These are phyloP conservation scores for Mallotus repandus DNA, from an alignment of 441 rosid species.

Conservation along the genomic window DNA sequence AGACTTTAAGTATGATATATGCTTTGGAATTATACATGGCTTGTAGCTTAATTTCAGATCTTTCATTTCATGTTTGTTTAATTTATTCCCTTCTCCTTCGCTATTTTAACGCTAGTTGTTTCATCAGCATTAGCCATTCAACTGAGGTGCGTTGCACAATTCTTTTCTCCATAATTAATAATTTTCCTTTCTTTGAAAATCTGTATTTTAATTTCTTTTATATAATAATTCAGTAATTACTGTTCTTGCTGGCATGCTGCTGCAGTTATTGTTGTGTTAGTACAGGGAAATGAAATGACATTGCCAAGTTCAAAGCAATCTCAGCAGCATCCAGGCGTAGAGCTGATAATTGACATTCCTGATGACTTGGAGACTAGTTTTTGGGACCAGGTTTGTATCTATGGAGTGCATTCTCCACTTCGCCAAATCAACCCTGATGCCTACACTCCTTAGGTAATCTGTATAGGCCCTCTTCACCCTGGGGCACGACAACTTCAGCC, in stretches of 20 bases:
- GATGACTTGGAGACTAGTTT: conserved; percentile 12
- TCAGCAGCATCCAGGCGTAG: not conserved
- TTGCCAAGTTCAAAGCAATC: not conserved
- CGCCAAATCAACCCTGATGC: conserved; percentile 3
- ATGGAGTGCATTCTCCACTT: not conserved
- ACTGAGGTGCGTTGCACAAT: not conserved
- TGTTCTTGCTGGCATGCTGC: too few relatives aligned
- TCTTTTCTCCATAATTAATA: not conserved
- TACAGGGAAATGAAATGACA: not conserved
- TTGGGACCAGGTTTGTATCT: not conserved
- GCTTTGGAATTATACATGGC: too few relatives aligned
- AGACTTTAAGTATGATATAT: too few relatives aligned
- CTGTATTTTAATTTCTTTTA: too few relatives aligned
- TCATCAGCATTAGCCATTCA: not conserved
- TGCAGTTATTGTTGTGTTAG: too few relatives aligned
- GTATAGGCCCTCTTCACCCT: conserved; percentile 18
- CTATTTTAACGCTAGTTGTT: not conserved
- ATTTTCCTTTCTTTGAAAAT: too few relatives aligned
- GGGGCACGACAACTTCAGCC: not conserved
- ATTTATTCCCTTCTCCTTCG: not conserved
- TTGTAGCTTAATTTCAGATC: too few relatives aligned
- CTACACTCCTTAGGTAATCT: conserved; percentile 13
- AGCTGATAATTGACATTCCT: conserved; percentile 4
- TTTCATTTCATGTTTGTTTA: too few relatives aligned
- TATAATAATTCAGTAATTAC: too few relatives aligned